Evolutionary conservation across 2,329 filamentous ascomycete species (phyloP), one percentile per base, ranked within the genome.

Genomic region (Sporothrix euskadiensis): DNA sequence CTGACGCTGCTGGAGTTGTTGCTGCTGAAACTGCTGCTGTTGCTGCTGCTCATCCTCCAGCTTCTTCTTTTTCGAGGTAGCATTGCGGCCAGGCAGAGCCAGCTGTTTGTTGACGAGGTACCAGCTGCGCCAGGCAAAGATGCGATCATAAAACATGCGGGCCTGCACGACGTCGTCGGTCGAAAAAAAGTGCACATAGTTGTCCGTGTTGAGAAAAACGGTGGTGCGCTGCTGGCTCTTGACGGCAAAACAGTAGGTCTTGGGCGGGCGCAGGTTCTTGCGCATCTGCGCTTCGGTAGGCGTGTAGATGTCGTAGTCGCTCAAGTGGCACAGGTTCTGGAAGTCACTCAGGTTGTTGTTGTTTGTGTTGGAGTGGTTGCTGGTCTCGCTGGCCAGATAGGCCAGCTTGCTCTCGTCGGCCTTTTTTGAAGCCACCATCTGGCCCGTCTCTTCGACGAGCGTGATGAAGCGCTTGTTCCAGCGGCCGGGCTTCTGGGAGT

Each of bases 101-200:
- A 80, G 89, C 79, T 91, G 87, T 75, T 90, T 89, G 77, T 93
- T 90, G 59, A 93, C 91, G 8, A 98, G 83, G 79, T 97, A 97
- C 94, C 94, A 97, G 81, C 93, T 97, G 74, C 95, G 89, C 94
- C 94, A 98, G 54, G 83, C 83, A 75, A 97, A 94, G 1, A 97
- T 86, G 32, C 87, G 86, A 19, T 87, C 84, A 78, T 92, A 90
- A 82, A 95, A 97, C 16, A 84, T 83, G n/a, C 87, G 85, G 0
- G 92, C 93, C 0, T 90, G 81, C 0, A 83, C 80, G 5, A 86
- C 83, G 77, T 98, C 93, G 61, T 93, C 93, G 1, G 92, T 93
- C 74, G 89, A 91, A 83, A 98, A 97, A 82, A 95, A 97, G 79
- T 98, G 95, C 3, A 97, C 92, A 79, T 94, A 98, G 77, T 95